Evolutionary conservation across 768 basidiomycete genomes (phyloP).

Genomic region (Melanogaster broomeanus): DNA sequence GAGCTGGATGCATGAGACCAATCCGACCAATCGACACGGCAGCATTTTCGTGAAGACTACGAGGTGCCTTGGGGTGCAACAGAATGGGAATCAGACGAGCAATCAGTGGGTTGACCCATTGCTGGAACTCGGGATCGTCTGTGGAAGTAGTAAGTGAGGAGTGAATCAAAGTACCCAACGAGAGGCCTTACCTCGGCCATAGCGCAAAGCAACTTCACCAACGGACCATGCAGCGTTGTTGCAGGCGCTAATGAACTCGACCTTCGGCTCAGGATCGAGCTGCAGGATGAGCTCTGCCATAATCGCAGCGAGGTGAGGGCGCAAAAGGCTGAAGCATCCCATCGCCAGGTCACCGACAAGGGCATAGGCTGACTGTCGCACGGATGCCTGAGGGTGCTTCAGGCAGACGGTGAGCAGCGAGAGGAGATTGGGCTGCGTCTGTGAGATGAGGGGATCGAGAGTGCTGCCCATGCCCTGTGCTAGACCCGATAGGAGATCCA

Average conservation of each 20-base stretch:
- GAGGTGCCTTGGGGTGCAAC: constrained; percentile 87
- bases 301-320: constrained; percentile 83
- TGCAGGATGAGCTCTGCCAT: constrained; percentile 89
- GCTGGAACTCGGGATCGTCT: constrained; percentile 88
- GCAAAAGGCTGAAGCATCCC: constrained; percentile 86
- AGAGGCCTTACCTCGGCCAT: constrained; percentile 62
- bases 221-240: constrained; percentile 99
- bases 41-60: constrained; percentile 95
- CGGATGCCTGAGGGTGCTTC: constrained; percentile 94
- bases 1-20: constrained; percentile 85
- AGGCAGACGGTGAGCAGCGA: constrained; percentile 84
- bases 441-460: constrained; percentile 71
- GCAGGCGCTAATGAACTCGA: constrained; percentile 94
- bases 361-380: constrained; percentile 97
- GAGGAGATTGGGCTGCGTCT: constrained; percentile 75
- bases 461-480: constrained; percentile 88
- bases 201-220: constrained; percentile 94
- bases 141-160: too few relatives aligned
- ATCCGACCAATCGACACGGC: constrained; percentile 98
- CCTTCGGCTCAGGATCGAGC: constrained; percentile 89
- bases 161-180: background rate
- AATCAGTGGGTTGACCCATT: constrained; percentile 88
- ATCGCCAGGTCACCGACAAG: constrained; percentile 98
- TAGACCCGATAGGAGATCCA: constrained; percentile 95
- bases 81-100: constrained; percentile 91